A percentile compares a stretch with the other conserved stretches of the same genome.
Conservation (phyloP, 2,329 filamentous ascomycete species). For the Penicillium olsonii region DNA sequence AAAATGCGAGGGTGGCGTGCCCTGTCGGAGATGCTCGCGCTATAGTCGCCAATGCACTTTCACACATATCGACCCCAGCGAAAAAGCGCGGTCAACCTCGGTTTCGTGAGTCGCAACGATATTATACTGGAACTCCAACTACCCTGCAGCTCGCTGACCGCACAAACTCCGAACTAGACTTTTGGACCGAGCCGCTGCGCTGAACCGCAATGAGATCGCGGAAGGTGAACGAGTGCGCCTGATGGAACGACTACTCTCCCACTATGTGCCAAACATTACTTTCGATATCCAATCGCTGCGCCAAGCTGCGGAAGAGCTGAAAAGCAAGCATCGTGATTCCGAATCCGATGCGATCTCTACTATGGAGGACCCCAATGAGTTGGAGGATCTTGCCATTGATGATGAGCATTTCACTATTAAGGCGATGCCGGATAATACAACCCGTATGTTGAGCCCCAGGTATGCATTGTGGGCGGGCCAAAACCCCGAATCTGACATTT, state of each 20-base stretch:
- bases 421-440: conserved; percentile 41
- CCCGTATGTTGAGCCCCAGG: conserved; percentile 30
- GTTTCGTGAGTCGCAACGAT: conserved; percentile 30
- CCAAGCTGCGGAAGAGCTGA: conserved; percentile 46
- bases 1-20: conserved; percentile 59
- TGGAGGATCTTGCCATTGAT: conserved; percentile 44
- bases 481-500: neutral
- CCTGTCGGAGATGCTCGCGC: conserved; percentile 55
- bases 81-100: conserved; percentile 35
- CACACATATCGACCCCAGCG: conserved; percentile 39
- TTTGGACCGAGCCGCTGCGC: conserved; percentile 32
- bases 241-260: conserved; percentile 53
- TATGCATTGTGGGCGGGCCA: neutral
- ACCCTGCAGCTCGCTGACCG: conserved; percentile 10
- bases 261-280: conserved; percentile 49
- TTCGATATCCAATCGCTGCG: conserved; percentile 47
- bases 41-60: conserved; percentile 56
- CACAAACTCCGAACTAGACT: conserved; percentile 19
- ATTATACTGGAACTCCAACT: neutral
- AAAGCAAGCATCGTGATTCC: conserved; percentile 37
- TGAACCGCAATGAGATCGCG: conserved; percentile 36
- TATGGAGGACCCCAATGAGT: conserved; percentile 35
- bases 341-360: conserved; percentile 34
- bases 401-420: conserved; percentile 45
- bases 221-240: conserved; percentile 40